A percentile compares a stretch with the other conserved stretches of the same genome.
Conservation (phyloP, 2,329 filamentous ascomycete genomes). For the Cadophora sp. region DNA sequence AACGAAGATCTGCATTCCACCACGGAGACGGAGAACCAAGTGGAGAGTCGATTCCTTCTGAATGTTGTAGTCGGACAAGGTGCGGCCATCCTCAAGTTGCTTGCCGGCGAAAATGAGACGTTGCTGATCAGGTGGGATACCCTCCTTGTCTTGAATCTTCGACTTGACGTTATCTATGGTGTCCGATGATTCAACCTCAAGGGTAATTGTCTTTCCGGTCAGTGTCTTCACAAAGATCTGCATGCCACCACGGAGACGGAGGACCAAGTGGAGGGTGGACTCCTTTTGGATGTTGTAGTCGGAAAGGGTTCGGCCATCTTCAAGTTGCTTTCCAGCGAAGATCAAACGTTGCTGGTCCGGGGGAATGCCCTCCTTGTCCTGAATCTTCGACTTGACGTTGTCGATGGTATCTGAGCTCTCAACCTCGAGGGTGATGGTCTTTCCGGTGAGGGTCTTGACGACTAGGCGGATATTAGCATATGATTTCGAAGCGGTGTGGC, state of each 20-base stretch:
- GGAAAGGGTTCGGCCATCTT: constrained; percentile 87
- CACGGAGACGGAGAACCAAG: constrained; percentile 73
- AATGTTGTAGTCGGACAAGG: constrained; percentile 88
- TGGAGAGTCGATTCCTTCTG: constrained; percentile 80
- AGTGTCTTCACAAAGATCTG: constrained; percentile 76
- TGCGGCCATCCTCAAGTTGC: constrained; percentile 77
- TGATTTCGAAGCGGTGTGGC: constrained; percentile 58
- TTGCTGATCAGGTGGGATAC: constrained; percentile 74
- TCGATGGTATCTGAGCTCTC: constrained; percentile 99
- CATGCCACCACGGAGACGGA: constrained; percentile 84
- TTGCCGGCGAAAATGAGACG: constrained; percentile 75
- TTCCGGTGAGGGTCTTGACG: constrained; percentile 87
- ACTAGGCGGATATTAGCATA: constrained; percentile 55
- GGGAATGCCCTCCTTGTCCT: constrained; percentile 92
- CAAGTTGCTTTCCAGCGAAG: constrained; percentile 91
- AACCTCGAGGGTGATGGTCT: constrained; percentile 99
- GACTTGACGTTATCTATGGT: constrained; percentile 75
- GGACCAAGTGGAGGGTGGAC: constrained; percentile 80
- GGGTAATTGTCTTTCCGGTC: constrained; percentile 73
- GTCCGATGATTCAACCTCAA: constrained; percentile 72
- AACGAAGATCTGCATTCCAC: constrained; percentile 77
- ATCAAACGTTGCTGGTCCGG: constrained; percentile 95
- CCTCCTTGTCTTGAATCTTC: constrained; percentile 77
- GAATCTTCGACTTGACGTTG: constrained; percentile 95
- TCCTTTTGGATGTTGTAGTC: constrained; percentile 99